Conservation (phyloP, 495 filamentous ascomycete genomes). For the Talaromyces proteolyticus region DNA sequence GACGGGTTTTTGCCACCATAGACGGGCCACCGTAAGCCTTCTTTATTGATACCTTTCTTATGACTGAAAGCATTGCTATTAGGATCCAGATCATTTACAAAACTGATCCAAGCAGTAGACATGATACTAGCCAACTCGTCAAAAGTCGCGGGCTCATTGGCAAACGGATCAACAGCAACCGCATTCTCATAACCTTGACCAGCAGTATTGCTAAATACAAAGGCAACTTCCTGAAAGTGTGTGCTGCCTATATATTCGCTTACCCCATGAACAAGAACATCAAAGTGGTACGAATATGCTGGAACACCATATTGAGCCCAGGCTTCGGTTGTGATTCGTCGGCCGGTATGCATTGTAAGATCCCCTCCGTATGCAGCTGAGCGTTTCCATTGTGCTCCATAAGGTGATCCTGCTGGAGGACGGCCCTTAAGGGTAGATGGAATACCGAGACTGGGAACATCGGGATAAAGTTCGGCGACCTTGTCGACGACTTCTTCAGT, state of each 20-base stretch:
- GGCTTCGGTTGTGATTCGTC: constrained; percentile 26
- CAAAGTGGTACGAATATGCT: constrained; percentile 42
- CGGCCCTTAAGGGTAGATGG: constrained; percentile 17
- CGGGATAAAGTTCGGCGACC: constrained; percentile 19
- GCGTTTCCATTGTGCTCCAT: constrained; percentile 46
- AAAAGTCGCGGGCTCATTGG: constrained; percentile 17
- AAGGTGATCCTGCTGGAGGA: constrained; percentile 15
- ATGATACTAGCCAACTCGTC: constrained; percentile 31
- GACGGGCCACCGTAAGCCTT: constrained; percentile 3
- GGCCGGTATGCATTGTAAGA: constrained; percentile 47
- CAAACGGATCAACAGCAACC: constrained; percentile 24
- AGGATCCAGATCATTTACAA: constrained; percentile 31
- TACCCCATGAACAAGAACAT: constrained; percentile 23
- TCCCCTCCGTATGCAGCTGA: constrained; percentile 49
- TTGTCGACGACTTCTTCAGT: constrained; percentile 8
- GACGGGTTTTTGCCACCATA: constrained; percentile 2
- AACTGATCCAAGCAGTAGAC: constrained; percentile 38
- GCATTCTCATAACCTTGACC: constrained; percentile 28
- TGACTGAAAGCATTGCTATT: constrained; percentile 15
- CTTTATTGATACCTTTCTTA: constrained; percentile 1
- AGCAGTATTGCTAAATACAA: constrained; percentile 37
- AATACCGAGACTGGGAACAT: constrained; percentile 40
- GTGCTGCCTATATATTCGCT: constrained; percentile 21
- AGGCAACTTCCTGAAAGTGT: constrained; percentile 46
- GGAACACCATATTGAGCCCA: constrained; percentile 26